Evolutionary conservation across 1,284 basidiomycete genomes (phyloP).

Genomic region (Leccinum fallax): DNA sequence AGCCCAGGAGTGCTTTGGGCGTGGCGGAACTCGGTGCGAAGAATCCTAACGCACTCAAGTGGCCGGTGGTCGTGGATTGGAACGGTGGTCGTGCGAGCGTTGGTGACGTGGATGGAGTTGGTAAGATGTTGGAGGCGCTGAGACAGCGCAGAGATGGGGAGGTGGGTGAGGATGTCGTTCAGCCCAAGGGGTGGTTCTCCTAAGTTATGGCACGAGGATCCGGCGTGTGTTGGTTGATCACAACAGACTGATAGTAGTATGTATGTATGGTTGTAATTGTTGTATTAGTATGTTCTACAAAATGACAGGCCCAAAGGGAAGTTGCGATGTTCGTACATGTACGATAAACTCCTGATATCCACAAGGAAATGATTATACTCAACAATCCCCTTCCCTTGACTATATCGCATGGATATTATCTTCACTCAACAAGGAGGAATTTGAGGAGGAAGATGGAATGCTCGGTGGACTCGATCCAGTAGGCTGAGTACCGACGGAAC

Average conservation of each 20-base stretch:
- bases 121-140: slow-evolving; percentile 60
- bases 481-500: background rate
- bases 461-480: background rate
- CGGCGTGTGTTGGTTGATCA: background rate
- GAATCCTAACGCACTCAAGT: slow-evolving; percentile 64
- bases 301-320: background rate
- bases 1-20: slow-evolving; percentile 45
- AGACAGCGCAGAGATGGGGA: slow-evolving; percentile 67
- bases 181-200: slow-evolving; percentile 56
- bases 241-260: too few relatives aligned
- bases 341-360: too few relatives aligned
- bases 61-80: slow-evolving; percentile 83
- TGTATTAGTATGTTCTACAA: background rate
- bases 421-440: background rate
- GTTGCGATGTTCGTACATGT: background rate
- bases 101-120: slow-evolving; percentile 70
- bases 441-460: too few relatives aligned
- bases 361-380: background rate
- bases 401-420: background rate
- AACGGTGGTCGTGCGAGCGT: slow-evolving; percentile 62
- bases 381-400: background rate
- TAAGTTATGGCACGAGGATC: slow-evolving; percentile 13
- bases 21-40: slow-evolving; percentile 52
- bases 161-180: slow-evolving; percentile 39
- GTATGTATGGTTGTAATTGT: background rate